These are phyloP conservation scores for Kickxella alabastrina DNA, from an alignment of 192 early-diverging fungal genomes.

Conservation along the genomic window DNA sequence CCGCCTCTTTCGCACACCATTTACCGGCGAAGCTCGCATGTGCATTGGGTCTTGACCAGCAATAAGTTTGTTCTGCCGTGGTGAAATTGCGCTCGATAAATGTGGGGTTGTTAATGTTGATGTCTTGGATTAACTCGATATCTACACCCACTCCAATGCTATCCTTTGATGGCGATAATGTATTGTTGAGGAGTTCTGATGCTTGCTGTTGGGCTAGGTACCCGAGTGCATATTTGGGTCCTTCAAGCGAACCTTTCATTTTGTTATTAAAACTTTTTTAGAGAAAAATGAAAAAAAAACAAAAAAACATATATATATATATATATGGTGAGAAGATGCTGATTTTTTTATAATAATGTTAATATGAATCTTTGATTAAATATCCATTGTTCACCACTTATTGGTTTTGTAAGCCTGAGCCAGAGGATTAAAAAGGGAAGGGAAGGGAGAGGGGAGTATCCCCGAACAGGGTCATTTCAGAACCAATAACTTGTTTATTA, in stretches of 20 bases:
- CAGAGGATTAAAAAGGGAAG: too few relatives aligned
- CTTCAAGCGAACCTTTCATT: conserved; percentile 9
- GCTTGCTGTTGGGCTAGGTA: conserved; percentile 20
- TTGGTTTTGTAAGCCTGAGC: too few relatives aligned
- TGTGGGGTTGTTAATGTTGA: conserved; percentile 76
- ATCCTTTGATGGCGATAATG: too few relatives aligned
- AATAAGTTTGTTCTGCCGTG: conserved; percentile 72
- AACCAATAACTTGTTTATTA: too few relatives aligned
- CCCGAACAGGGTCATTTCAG: too few relatives aligned
- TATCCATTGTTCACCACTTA: too few relatives aligned
- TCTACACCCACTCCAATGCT: conserved; percentile 77
- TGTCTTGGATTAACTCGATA: conserved; percentile 78
- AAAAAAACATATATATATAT: not conserved
- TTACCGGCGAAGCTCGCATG: conserved; percentile 85
- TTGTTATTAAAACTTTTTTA: too few relatives aligned
- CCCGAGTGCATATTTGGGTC: conserved; percentile 13
- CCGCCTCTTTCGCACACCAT: conserved; percentile 96
- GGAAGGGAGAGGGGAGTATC: too few relatives aligned
- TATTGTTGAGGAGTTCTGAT: not conserved
- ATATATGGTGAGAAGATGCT: not conserved
- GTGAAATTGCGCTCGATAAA: conserved; percentile 96
- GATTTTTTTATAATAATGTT: too few relatives aligned
- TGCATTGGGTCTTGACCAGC: conserved; percentile 63
- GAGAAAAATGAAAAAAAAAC: conserved; percentile 4
- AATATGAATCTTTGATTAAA: too few relatives aligned